A percentile compares a stretch with the other conserved stretches of the same genome.
Evolutionary conservation across 441 rosid genomes (phyloP).

Genomic region (Eutrema salsugineum): DNA sequence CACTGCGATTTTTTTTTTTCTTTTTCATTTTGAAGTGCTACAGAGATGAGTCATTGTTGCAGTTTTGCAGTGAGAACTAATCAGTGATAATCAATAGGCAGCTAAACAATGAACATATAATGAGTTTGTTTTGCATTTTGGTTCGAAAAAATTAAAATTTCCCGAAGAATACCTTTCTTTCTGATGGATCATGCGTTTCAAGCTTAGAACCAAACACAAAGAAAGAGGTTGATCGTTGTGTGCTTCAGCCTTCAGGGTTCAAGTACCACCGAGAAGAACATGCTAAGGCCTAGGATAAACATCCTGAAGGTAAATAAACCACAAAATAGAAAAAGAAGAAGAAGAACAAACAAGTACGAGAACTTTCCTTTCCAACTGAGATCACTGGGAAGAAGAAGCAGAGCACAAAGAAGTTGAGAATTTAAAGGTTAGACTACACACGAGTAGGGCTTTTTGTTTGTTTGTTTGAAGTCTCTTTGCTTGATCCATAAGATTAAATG

Average conservation of each 20-base stretch:
- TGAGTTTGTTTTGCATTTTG: not conserved
- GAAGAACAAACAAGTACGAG: not conserved
- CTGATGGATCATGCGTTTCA: not conserved
- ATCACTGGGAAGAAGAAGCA: constrained; percentile 38
- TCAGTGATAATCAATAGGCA: not conserved
- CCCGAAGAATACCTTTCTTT: not conserved
- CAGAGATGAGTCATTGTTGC: not conserved
- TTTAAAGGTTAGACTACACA: constrained; percentile 5
- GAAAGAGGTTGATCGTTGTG: not conserved
- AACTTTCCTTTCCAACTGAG: not conserved
- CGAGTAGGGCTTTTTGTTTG: not conserved
- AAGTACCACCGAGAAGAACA: constrained; percentile 8
- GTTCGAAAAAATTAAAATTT: not conserved
- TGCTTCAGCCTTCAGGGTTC: not conserved
- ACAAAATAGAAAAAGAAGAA: constrained; percentile 17
- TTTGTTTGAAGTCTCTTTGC: not conserved
- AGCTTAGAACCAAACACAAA: not conserved
- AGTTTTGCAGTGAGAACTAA: not conserved
- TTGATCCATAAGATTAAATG: constrained; percentile 7
- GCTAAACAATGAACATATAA: not conserved
- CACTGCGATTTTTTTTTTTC: not conserved
- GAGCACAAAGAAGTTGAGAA: constrained; percentile 20
- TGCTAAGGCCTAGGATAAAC: constrained; percentile 17
- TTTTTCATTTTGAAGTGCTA: not conserved
- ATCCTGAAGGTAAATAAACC: constrained; percentile 4